Evolutionary conservation across 2,329 filamentous ascomycete species (phyloP).

Genomic region (Aspergillus neotritici): DNA sequence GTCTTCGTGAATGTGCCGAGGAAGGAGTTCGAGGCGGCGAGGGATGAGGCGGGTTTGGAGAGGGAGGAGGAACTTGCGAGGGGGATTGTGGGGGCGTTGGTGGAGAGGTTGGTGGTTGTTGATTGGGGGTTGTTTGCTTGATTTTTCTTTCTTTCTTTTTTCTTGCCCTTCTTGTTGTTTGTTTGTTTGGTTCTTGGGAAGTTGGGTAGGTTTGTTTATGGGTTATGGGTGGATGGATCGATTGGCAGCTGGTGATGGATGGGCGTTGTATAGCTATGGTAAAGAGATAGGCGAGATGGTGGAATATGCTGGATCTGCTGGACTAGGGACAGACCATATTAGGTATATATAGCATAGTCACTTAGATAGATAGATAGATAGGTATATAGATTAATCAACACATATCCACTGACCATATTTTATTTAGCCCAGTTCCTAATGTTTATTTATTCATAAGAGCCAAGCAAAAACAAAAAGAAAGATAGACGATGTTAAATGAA

Average conservation of each 20-base stretch:
- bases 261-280: too few relatives aligned
- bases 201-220: neutral
- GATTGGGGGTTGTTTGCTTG: conserved; percentile 70
- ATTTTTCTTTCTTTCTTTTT: neutral
- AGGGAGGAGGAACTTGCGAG: conserved; percentile 55
- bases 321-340: too few relatives aligned
- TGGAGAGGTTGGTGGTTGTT: conserved; percentile 68
- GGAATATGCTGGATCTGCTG: too few relatives aligned
- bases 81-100: conserved; percentile 45
- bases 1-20: conserved; percentile 86
- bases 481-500: too few relatives aligned
- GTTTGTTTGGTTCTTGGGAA: neutral
- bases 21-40: conserved; percentile 64
- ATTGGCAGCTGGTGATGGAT: too few relatives aligned
- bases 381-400: neutral
- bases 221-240: neutral
- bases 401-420: neutral
- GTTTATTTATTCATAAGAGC: too few relatives aligned
- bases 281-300: too few relatives aligned
- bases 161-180: neutral
- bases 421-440: neutral
- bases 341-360: neutral
- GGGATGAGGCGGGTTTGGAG: conserved; percentile 61
- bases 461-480: too few relatives aligned
- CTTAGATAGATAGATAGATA: neutral